phyloP scores from a whole-genome alignment of 2,329 filamentous ascomycete genomes.

The Aspergillus ustus region DNA sequence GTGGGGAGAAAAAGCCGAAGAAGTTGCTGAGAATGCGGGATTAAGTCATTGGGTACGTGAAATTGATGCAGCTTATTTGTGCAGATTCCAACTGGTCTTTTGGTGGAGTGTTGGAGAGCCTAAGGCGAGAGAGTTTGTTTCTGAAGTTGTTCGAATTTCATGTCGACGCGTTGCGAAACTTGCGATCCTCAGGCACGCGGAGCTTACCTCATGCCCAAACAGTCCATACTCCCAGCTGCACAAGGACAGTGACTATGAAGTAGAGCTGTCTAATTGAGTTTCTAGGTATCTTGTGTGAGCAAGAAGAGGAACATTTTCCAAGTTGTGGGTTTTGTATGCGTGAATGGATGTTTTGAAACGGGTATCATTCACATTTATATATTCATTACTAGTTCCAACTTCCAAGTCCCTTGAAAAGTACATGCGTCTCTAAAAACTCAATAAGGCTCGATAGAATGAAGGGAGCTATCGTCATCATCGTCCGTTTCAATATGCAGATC shows the following conservation, averaged over 20 bases:
- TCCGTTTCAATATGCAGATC: constrained; percentile 32
- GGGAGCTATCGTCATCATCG: constrained; percentile 20
- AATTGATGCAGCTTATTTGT: not conserved
- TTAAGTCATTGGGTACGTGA: not conserved
- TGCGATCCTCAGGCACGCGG: constrained; percentile 28
- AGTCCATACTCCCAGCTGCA: not conserved
- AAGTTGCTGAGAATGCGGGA: not conserved
- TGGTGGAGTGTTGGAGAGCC: not conserved
- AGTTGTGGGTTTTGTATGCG: not conserved
- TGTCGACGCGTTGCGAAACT: constrained; percentile 15
- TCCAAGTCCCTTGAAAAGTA: too few relatives aligned
- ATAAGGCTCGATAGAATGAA: not conserved
- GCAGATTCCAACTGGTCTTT: not conserved
- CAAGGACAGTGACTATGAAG: not conserved
- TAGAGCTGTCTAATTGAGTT: not conserved
- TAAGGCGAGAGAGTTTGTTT: not conserved
- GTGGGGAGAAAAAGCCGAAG: constrained; percentile 4
- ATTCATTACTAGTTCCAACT: not conserved
- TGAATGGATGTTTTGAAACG: not conserved
- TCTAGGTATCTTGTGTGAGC: not conserved
- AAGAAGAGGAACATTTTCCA: not conserved
- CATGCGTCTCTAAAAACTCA: not conserved
- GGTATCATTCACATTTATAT: not conserved
- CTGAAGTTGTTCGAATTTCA: constrained; percentile 15
- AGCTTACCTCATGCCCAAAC: constrained; percentile 17